Base-by-base conservation (phyloP, 768 basidiomycete species). In the Boletus reticulatus region DNA sequence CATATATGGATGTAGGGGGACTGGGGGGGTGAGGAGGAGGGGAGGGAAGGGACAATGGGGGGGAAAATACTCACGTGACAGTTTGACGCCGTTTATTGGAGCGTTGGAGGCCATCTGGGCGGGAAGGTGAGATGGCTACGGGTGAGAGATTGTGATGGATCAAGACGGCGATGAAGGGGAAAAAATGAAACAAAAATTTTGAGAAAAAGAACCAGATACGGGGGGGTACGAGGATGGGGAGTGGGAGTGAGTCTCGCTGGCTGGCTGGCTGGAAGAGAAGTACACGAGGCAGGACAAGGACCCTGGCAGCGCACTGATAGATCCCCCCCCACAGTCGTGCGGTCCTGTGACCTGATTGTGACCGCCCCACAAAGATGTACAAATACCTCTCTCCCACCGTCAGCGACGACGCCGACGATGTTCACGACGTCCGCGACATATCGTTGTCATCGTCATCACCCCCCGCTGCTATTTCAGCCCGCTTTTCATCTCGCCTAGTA, bases 11-110 rank as follows among this genome's bases (percentile, higher is more conserved):
- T 57, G 58, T 52, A 49, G 43, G 59, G 58, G 60, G 60, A 52
- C 47, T 27, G 50, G 51, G 55, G 56, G 52, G 48, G 22, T 22
- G 22, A 29, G 53, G 52, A 53, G 53, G 46, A 44, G 39, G 49
- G 53, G 46, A 24, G 51, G 43, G 47, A 55, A 59, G 53, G 57
- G 56, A 60, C 50, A 50, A 49, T 43, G 56, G 51, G 45, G 48
- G 45, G 51, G 43, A 52, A 54, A 53, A 57, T 45, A 87, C 89
- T 76, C 72, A 91, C 89, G 82, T 72, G 88, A 89, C 68, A 90
- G 82, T 80, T 89, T 91, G 75, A 91, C 86, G 66, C 89, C 89
- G 74, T 91, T 92, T 76, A 92, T 89, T 72, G 89, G 89, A 66
- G 80, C 86, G 75, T 88, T 85, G 55, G 83, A 85, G 53, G 84